These are phyloP conservation scores for Lasiosphaeria ovina DNA, from an alignment of 495 filamentous ascomycete genomes.

Conservation along the genomic window DNA sequence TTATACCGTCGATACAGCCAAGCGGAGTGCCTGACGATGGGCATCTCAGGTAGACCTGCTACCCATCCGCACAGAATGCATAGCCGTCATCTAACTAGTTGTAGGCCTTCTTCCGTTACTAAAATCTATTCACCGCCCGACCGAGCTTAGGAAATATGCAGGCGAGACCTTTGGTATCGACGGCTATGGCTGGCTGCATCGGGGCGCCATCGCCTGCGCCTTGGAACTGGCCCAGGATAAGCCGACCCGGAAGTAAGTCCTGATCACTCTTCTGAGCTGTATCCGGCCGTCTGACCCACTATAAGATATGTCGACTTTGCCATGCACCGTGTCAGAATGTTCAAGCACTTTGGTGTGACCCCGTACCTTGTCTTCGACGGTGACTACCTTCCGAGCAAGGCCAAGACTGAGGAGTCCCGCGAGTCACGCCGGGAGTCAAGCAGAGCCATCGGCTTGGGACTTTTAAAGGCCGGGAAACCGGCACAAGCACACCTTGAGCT, in stretches of 20 bases:
- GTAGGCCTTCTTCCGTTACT: conserved; percentile 81
- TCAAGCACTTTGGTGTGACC: conserved; percentile 84
- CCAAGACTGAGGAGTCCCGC: conserved; percentile 78
- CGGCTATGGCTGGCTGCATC: conserved; percentile 97
- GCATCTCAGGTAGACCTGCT: conserved; percentile 60
- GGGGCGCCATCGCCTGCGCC: conserved; percentile 86
- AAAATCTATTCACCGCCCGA: conserved; percentile 91
- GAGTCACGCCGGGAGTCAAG: conserved; percentile 69
- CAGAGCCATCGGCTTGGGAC: conserved; percentile 69
- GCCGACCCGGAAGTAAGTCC: conserved; percentile 76
- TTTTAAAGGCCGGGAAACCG: conserved; percentile 73
- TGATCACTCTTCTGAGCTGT: not conserved
- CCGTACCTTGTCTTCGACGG: conserved; percentile 97
- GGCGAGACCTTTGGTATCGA: conserved; percentile 91
- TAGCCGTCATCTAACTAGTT: not conserved
- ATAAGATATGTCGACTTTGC: conserved; percentile 86
- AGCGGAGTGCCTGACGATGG: conserved; percentile 49
- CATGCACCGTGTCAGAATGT: conserved; percentile 88
- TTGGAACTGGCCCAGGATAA: conserved; percentile 86
- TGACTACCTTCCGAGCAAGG: conserved; percentile 91
- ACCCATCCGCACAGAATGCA: not conserved
- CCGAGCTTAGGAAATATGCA: conserved; percentile 78
- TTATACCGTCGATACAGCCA: too few relatives aligned
- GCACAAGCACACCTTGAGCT: conserved; percentile 82
- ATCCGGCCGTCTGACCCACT: not conserved